phyloP scores from a whole-genome alignment of 768 basidiomycete species.

The Cystofilobasidium capitatum region DNA sequence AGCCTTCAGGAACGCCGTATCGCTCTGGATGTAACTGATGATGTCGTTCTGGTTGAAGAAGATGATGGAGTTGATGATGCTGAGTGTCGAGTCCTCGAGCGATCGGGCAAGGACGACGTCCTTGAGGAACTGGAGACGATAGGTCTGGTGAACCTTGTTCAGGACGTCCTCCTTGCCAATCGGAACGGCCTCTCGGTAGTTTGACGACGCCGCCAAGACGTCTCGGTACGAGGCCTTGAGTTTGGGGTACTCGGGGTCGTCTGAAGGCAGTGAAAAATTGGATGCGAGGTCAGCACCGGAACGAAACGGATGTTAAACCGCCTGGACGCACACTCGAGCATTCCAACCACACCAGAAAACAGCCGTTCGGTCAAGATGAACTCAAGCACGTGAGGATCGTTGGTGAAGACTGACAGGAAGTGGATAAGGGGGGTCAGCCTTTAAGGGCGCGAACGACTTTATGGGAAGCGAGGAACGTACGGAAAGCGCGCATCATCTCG shows the following conservation, averaged over 20 bases:
- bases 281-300: not conserved
- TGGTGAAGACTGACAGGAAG: constrained; percentile 63
- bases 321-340: constrained; percentile 72
- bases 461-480: constrained; percentile 46
- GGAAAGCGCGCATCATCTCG: constrained; percentile 84
- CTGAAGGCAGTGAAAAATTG: constrained; percentile 44
- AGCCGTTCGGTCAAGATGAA: constrained; percentile 86
- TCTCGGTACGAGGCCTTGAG: constrained; percentile 96
- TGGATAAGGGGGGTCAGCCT: not conserved
- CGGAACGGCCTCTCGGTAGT: constrained; percentile 78
- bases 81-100: constrained; percentile 92
- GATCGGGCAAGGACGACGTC: constrained; percentile 93
- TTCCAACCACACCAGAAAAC: constrained; percentile 85
- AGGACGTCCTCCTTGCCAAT: constrained; percentile 67
- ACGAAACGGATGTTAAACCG: not conserved
- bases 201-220: constrained; percentile 71
- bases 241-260: constrained; percentile 93
- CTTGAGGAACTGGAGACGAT: constrained; percentile 92
- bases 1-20: constrained; percentile 63
- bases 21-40: constrained; percentile 74
- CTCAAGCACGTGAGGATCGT: constrained; percentile 89
- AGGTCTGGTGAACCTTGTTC: constrained; percentile 90
- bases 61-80: constrained; percentile 90
- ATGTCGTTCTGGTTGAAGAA: constrained; percentile 99
- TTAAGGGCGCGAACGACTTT: not conserved